A percentile compares a stretch with the other conserved stretches of the same genome.
Conservation (phyloP, 805 yeast species). For the Ogataea trehalophila region DNA sequence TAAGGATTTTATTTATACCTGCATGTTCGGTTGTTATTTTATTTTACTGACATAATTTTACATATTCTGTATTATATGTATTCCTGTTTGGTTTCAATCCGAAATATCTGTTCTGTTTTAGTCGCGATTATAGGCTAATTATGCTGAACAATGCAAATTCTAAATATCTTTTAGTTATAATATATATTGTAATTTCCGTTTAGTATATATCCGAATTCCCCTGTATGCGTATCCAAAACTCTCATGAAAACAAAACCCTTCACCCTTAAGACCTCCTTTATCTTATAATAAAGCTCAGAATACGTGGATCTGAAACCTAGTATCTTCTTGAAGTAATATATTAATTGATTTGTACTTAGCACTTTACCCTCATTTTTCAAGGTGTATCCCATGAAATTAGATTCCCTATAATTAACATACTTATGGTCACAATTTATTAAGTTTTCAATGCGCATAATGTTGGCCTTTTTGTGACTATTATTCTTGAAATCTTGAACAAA, state of each 20-base stretch:
- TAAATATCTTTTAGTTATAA: not conserved
- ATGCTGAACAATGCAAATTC: too few relatives aligned
- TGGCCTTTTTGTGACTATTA: conserved; percentile 1
- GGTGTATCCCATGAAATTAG: not conserved
- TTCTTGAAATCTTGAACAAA: conserved; percentile 4
- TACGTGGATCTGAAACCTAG: conserved; percentile 4
- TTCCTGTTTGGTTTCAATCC: too few relatives aligned
- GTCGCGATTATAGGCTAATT: not conserved
- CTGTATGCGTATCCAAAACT: conserved; percentile 10
- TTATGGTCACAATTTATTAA: conserved; percentile 3
- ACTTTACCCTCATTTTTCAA: conserved; percentile 7
- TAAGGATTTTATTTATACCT: too few relatives aligned
- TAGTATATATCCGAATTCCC: conserved; percentile 14
- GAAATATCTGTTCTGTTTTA: too few relatives aligned
- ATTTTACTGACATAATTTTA: too few relatives aligned
- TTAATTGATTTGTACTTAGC: conserved; percentile 11
- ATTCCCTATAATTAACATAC: conserved; percentile 2
- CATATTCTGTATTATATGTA: too few relatives aligned
- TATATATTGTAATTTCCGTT: conserved; percentile 6
- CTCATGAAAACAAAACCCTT: conserved; percentile 7
- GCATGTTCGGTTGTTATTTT: not conserved
- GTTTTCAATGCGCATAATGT: conserved; percentile 11
- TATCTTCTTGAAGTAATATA: conserved; percentile 8
- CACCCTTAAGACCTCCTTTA: conserved; percentile 9
- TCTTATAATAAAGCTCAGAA: conserved; percentile 10